Percentiles rank a stretch among this genome's conserved stretches.
Evolutionary conservation across 495 filamentous ascomycete genomes (phyloP).

Genomic region (Platismatia glauca): DNA sequence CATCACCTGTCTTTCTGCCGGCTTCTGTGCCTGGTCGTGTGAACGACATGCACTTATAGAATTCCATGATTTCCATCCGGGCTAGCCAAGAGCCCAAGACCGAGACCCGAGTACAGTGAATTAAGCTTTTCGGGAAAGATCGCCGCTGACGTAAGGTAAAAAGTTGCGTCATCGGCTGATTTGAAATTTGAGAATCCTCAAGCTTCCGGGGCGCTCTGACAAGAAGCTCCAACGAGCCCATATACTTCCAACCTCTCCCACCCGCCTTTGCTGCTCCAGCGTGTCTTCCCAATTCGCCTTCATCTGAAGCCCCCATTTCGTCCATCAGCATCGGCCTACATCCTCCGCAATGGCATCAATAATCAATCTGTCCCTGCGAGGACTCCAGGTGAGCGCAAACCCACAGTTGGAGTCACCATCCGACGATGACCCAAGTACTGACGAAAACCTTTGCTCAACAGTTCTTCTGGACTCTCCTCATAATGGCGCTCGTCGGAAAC

Average conservation of each 20-base stretch:
- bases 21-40: too few relatives aligned
- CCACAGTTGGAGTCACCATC: not conserved
- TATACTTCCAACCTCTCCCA: not conserved
- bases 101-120: not conserved
- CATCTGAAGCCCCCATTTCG: too few relatives aligned
- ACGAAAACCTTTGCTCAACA: constrained; percentile 25
- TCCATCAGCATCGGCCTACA: not conserved
- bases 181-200: not conserved
- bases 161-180: not conserved
- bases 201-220: not conserved
- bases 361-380: constrained; percentile 20
- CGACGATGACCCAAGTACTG: not conserved
- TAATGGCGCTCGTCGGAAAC: constrained; percentile 59
- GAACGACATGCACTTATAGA: too few relatives aligned
- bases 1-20: too few relatives aligned
- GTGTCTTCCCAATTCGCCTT: not conserved
- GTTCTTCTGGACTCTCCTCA: constrained; percentile 59
- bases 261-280: too few relatives aligned
- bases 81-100: not conserved
- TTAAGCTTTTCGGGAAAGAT: not conserved
- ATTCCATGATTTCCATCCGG: not conserved
- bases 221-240: not conserved
- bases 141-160: not conserved
- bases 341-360: not conserved
- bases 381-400: constrained; percentile 17